Conservation (phyloP, 2,329 filamentous ascomycete species). For the Fusarium cyanostomum region DNA sequence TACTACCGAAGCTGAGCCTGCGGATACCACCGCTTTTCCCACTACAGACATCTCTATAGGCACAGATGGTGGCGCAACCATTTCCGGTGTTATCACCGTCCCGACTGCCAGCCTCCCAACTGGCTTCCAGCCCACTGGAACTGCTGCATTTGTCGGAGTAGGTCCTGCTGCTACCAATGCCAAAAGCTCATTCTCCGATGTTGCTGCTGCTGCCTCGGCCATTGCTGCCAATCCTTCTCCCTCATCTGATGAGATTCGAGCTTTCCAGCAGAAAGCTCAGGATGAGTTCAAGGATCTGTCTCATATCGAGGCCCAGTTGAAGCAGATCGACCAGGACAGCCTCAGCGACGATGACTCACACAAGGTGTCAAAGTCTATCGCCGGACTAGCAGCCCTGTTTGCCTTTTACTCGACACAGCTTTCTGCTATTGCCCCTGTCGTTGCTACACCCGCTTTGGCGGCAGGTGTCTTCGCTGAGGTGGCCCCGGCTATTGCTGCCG, state of each 20-base stretch:
- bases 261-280: slow-evolving; percentile 6
- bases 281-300: slow-evolving; percentile 1
- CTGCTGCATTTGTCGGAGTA: background rate
- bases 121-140: background rate
- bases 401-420: slow-evolving; percentile 1
- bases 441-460: slow-evolving; percentile 4
- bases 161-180: slow-evolving; percentile 1
- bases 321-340: slow-evolving; percentile 2
- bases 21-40: background rate
- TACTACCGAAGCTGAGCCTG: background rate
- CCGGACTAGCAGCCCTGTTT: slow-evolving; percentile 5
- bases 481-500: slow-evolving; percentile 7
- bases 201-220: slow-evolving; percentile 11
- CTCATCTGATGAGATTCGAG: slow-evolving; percentile 1
- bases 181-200: background rate
- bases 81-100: background rate
- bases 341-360: slow-evolving; percentile 7
- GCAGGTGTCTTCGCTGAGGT: slow-evolving; percentile 3
- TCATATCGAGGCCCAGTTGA: background rate
- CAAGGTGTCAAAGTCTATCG: background rate
- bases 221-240: slow-evolving; percentile 16
- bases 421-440: background rate
- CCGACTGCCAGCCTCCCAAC: background rate
- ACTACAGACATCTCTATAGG: background rate
- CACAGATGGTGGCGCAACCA: background rate